Conservation (phyloP, 1,139 yeast species). For the Zygoascus meyerae region DNA sequence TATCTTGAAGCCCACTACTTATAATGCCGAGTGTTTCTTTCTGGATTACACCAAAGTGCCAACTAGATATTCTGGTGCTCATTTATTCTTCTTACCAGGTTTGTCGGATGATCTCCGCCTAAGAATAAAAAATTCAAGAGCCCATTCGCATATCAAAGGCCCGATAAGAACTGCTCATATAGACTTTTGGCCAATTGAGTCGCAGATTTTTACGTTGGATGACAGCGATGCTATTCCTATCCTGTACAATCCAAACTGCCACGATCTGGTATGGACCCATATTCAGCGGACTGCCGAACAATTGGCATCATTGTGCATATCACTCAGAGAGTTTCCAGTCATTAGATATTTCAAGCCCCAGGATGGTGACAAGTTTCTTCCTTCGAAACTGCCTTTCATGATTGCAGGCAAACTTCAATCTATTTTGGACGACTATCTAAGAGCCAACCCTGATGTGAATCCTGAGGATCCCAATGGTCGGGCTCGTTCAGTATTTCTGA, state of each 20-base stretch:
- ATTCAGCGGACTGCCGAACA: conserved; percentile 54
- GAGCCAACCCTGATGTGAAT: conserved; percentile 59
- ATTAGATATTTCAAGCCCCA: conserved; percentile 53
- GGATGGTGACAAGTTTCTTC: conserved; percentile 32
- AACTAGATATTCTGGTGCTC: conserved; percentile 51
- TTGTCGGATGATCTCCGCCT: conserved; percentile 24
- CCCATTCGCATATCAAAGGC: too few species aligned
- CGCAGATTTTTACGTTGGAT: conserved; percentile 42
- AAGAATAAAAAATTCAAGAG: conserved; percentile 24
- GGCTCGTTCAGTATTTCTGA: conserved; percentile 67
- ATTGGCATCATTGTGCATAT: conserved; percentile 64
- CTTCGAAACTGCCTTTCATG: conserved; percentile 62
- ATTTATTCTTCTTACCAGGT: conserved; percentile 54
- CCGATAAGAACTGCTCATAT: conserved; percentile 26
- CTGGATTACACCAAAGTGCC: conserved; percentile 53
- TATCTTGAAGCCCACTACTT: conserved; percentile 49
- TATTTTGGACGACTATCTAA: conserved; percentile 68
- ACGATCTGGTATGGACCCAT: conserved; percentile 56
- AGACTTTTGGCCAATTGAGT: conserved; percentile 45
- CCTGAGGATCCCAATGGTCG: conserved; percentile 38
- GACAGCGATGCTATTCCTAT: conserved; percentile 55
- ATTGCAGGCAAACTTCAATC: conserved; percentile 69
- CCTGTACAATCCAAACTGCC: conserved; percentile 64
- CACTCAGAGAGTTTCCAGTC: conserved; percentile 85
- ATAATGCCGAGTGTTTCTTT: conserved; percentile 51